These are phyloP conservation scores for Artemisia annua DNA, from an alignment of 129 eudicot species.

Conservation along the genomic window DNA sequence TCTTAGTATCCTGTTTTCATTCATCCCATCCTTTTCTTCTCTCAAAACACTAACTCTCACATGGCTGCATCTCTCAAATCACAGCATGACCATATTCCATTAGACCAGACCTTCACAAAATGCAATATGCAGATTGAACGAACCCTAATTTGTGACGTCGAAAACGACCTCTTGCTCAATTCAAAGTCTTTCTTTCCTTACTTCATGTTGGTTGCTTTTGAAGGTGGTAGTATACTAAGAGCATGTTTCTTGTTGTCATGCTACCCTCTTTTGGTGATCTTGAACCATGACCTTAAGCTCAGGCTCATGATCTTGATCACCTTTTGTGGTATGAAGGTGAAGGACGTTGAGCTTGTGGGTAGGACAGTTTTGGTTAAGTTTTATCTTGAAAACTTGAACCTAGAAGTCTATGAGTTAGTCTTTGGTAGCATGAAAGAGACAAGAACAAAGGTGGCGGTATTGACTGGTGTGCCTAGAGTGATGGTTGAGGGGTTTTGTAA, in stretches of 20 bases:
- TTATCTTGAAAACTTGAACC: conserved; percentile 63
- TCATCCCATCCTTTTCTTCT: too few species aligned
- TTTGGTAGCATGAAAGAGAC: conserved; percentile 15
- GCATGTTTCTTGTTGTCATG: conserved; percentile 57
- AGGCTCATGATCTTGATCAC: conserved; percentile 71
- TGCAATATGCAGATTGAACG: conserved; percentile 24
- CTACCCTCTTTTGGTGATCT: conserved; percentile 50
- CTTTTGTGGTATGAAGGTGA: conserved; percentile 57
- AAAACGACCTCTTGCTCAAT: conserved; percentile 49
- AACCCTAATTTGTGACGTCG: conserved; percentile 64
- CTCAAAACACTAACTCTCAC: too few species aligned
- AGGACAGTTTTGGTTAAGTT: conserved; percentile 87
- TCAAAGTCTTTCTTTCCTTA: conserved; percentile 40
- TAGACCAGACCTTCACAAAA: conserved; percentile 47
- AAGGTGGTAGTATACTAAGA: conserved; percentile 70
- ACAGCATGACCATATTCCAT: conserved; percentile 28
- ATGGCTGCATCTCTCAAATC: conserved; percentile 7
- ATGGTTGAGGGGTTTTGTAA: conserved; percentile 79
- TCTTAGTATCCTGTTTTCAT: too few species aligned
- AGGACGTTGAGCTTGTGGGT: conserved; percentile 55
- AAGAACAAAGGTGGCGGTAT: conserved; percentile 33
- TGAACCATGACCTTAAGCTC: conserved; percentile 37
- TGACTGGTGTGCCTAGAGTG: conserved; percentile 70
- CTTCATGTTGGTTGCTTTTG: conserved; percentile 57
- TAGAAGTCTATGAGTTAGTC: conserved; percentile 39